Evolutionary conservation across 305 asterid species (phyloP).

Genomic region (Fraxinus floribunda): DNA sequence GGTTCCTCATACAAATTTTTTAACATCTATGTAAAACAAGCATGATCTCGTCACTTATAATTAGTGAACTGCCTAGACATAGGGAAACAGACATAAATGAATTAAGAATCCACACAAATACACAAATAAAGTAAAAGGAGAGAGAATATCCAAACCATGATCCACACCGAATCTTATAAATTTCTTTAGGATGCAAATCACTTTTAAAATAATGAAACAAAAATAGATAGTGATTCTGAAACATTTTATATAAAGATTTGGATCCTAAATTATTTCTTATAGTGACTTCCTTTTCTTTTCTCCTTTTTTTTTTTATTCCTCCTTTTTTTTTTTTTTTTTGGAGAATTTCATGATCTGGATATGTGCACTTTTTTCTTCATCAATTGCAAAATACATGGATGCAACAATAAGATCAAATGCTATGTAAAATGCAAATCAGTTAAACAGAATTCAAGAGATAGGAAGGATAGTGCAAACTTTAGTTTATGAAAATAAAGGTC

Average conservation of each 20-base stretch:
- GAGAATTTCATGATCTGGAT: neutral
- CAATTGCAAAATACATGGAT: neutral
- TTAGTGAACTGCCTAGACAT: constrained; percentile 2
- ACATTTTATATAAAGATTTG: neutral
- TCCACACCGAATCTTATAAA: neutral
- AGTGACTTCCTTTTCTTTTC: neutral
- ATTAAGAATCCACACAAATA: neutral
- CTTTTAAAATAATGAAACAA: constrained; percentile 4
- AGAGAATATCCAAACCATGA: constrained; percentile 5
- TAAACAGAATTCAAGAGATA: constrained; percentile 13
- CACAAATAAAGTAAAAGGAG: neutral
- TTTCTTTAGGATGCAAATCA: constrained; percentile 3
- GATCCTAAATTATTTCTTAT: constrained; percentile 9
- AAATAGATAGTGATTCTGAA: neutral
- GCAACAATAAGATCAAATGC: constrained; percentile 2
- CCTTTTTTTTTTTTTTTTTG: neutral
- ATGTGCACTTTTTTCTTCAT: constrained; percentile 1
- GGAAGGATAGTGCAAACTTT: constrained; percentile 47
- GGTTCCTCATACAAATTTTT: neutral
- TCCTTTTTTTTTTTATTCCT: neutral
- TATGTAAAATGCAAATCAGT: constrained; percentile 3
- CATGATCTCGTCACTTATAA: neutral
- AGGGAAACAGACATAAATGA: constrained; percentile 4
- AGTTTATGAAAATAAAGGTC: constrained; percentile 97
- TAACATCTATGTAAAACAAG: neutral